Percentiles rank a stretch among this genome's conserved stretches.
Evolutionary conservation across 1,284 basidiomycete genomes (phyloP).

Genomic region (Fistulinella cinereoalba): DNA sequence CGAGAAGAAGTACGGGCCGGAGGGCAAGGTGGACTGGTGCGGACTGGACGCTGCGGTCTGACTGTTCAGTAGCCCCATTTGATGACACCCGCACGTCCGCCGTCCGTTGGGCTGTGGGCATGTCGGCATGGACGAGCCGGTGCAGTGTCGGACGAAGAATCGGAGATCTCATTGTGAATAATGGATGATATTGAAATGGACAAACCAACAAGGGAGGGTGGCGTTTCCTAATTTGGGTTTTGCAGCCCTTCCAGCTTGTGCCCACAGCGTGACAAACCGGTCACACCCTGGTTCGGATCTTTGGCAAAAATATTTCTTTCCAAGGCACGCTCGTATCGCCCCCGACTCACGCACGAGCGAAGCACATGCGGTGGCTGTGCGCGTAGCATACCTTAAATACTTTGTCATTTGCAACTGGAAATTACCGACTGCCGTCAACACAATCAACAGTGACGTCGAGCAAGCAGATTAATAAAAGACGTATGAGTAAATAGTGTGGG

Average conservation of each 20-base stretch:
- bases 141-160: conserved; percentile 10
- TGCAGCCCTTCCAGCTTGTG: conserved; percentile 6
- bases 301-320: conserved; percentile 8
- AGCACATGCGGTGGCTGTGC: conserved; percentile 30
- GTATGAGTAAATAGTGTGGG: conserved; percentile 33
- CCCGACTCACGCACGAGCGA: conserved; percentile 22
- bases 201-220: conserved; percentile 14
- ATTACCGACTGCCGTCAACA: conserved; percentile 22
- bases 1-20: conserved; percentile 66
- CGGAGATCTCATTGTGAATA: conserved; percentile 22
- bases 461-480: conserved; percentile 30
- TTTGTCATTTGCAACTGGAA: conserved; percentile 22
- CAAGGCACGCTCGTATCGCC: conserved; percentile 10
- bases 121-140: conserved; percentile 2
- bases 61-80: conserved; percentile 25
- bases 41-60: conserved; percentile 37
- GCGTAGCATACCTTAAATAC: conserved; percentile 30
- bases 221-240: conserved; percentile 7
- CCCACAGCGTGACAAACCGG: not conserved
- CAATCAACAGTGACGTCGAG: conserved; percentile 23
- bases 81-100: conserved; percentile 11
- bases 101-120: conserved; percentile 20
- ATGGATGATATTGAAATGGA: conserved; percentile 31
- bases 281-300: conserved; percentile 1
- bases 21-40: conserved; percentile 77